Evolutionary conservation across 148 eudicot species (phyloP), one percentile per base, ranked within the genome.

Genomic region (Dysphania ambrosioides): DNA sequence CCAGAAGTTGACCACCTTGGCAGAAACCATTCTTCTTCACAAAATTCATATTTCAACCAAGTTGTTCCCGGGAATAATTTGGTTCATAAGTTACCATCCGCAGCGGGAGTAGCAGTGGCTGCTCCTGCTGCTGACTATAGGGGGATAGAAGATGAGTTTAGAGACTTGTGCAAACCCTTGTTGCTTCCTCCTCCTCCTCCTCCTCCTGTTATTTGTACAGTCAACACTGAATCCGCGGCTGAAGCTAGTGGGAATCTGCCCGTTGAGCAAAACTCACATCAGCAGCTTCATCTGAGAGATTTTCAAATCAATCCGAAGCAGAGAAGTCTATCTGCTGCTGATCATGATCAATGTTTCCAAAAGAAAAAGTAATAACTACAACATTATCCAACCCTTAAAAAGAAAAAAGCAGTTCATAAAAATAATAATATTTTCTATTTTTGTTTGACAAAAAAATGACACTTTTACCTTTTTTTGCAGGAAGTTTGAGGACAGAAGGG

Each of bases 401-500:
- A n/a, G n/a, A n/a, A n/a, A n/a, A n/a, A n/a, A n/a, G n/a, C n/a
- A n/a, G n/a, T n/a, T n/a, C n/a, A n/a, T n/a, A n/a, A n/a, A n/a
- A n/a, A n/a, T n/a, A n/a, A n/a, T n/a, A n/a, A n/a, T n/a, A n/a
- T n/a, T n/a, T n/a, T n/a, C n/a, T n/a, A n/a, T n/a, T n/a, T 32
- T 41, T 31, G 47, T 32, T 35, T 4, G 4, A 16, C 19, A 6
- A n/a, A 11, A 30, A 10, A 38, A 9, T 59, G 24, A 23, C 29
- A 19, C 7, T 41, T 23, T 44, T 72, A n/a, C 0, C 51, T 10
- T 7, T 58, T 42, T n/a, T n/a, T 74, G 58, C 80, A 87, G 91
- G 85, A 87, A 78, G 73, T 80, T 74, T 70, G 88, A 85, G 67
- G 81, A 82, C 53, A 65, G 60, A 63, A 87, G 78, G 66, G 86